Conservation (phyloP, 2,329 filamentous ascomycete species). For the Calonectria hawksworthii region DNA sequence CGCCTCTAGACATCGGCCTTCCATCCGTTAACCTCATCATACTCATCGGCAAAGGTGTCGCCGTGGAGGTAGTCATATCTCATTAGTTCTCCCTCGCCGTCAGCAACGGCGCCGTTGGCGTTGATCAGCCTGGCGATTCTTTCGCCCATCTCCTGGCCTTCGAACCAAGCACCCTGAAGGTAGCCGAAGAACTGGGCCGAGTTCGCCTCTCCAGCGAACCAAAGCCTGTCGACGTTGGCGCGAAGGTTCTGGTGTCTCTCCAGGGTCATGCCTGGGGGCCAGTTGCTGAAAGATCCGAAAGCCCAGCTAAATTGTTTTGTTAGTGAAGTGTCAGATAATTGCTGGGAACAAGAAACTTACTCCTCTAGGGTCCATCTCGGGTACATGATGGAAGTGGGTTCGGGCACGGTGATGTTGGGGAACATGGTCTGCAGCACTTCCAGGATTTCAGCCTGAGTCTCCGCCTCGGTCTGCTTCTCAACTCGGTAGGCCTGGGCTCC, state of each 20-base stretch:
- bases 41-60: constrained; percentile 38
- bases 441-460: constrained; percentile 70
- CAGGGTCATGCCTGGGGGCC: constrained; percentile 73
- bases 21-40: constrained; percentile 29
- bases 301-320: constrained; percentile 51
- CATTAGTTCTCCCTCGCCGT: constrained; percentile 38
- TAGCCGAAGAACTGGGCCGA: constrained; percentile 76
- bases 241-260: constrained; percentile 78
- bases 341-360: constrained; percentile 28
- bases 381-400: constrained; percentile 72
- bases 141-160: constrained; percentile 65
- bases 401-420: constrained; percentile 66
- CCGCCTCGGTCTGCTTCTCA: constrained; percentile 71
- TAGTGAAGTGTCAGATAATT: background rate
- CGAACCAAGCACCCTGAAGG: constrained; percentile 73
- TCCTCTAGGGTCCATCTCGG: constrained; percentile 53
- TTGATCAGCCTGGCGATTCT: constrained; percentile 52
- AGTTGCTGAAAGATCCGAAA: constrained; percentile 77
- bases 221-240: constrained; percentile 72
- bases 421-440: constrained; percentile 73
- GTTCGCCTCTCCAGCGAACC: constrained; percentile 76
- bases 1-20: background rate
- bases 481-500: constrained; percentile 68
- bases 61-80: constrained; percentile 51
- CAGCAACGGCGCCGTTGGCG: constrained; percentile 32